A percentile compares a stretch with the other conserved stretches of the same genome.
phyloP scores from a whole-genome alignment of 805 yeast species.

The Cyberlindnera xylosilytica region DNA sequence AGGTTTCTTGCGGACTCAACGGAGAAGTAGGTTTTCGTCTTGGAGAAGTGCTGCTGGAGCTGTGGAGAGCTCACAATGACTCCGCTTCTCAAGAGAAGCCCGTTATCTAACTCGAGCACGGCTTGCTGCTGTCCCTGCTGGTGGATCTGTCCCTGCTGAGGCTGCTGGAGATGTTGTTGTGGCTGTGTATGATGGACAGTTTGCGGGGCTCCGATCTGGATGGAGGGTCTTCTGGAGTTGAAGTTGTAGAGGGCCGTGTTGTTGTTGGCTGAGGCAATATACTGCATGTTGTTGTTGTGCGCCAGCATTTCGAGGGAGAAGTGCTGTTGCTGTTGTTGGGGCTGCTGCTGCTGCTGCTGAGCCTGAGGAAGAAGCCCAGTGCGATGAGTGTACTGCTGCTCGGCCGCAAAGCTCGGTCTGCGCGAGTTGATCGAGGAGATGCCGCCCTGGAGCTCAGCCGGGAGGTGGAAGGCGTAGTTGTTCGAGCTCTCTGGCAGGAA shows the following conservation, averaged over 20 bases:
- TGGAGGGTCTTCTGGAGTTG: conserved; percentile 26
- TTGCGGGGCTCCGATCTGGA: conserved; percentile 18
- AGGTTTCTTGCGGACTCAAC: conserved; percentile 37
- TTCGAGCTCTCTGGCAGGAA: neutral
- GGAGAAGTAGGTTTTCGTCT: conserved; percentile 57
- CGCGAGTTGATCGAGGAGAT: conserved; percentile 59
- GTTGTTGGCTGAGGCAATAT: neutral
- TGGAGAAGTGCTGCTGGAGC: conserved; percentile 45
- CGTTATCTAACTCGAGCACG: conserved; percentile 52
- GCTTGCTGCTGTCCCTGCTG: conserved; percentile 9
- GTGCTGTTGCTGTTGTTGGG: conserved; percentile 23
- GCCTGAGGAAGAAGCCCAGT: neutral
- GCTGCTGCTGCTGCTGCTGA: conserved; percentile 17
- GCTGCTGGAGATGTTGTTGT: conserved; percentile 5
- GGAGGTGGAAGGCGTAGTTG: conserved; percentile 32
- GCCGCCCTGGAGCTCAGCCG: conserved; percentile 63
- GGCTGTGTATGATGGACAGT: neutral
- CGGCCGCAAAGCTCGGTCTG: conserved; percentile 76
- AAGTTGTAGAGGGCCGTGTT: conserved; percentile 12
- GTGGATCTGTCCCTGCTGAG: conserved; percentile 14
- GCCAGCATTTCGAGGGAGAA: conserved; percentile 5
- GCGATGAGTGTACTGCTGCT: conserved; percentile 30
- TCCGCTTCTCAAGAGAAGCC: conserved; percentile 52
- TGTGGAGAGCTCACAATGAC: conserved; percentile 59
- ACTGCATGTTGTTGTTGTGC: conserved; percentile 10